Evolutionary conservation across 352 stramenopile genomes (phyloP), one percentile per base, ranked within the genome.

Genomic region (Phytophthora brassicae): DNA sequence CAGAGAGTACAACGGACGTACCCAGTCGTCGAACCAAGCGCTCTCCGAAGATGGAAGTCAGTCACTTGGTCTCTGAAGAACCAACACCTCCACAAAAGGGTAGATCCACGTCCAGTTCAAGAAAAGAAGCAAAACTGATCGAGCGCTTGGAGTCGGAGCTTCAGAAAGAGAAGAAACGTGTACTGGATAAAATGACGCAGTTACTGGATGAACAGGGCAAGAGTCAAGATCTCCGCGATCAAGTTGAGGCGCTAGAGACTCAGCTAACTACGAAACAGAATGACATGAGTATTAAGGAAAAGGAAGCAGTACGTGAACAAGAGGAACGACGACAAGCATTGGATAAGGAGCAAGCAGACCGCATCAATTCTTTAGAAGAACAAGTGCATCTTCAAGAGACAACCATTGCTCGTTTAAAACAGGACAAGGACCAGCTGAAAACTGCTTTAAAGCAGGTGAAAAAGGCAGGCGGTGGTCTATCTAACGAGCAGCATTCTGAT

Each of bases 151-250:
- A 80, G 60, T 42, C 52, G 14, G 75, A 89, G 44, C 50, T 93
- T 4, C 72, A 88, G 46, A 79, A 78, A 5, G 84, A 93, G 47
- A 89, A 91, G 62, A 81, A 82, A 56, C 78, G 75, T 17, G 77
- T 88, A 36, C 53, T 90, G 38, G 65, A 87, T 24, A 89, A 88
- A 54, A 88, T 86, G 76, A 82, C 78, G 2, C 75, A 85, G 26
- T 47, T 91, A 16, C 64, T 90, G 5, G 71, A 88, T 14, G 81
- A 90, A 26, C 79, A 93, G 49, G 66, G 65, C 35, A 90, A 87
- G 50, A 84, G 65, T 23, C 79, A 89, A 55, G 72, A 81, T 8
- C 57, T 90, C 11, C 70, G 79, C 48, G 72, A 68, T 9, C 68
- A 74, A 49, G 22, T 89, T 7, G 65, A 80, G 26, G 48, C 41